Base-by-base conservation (phyloP, 306 rosid genomes). In the Canavalia gladiata region DNA sequence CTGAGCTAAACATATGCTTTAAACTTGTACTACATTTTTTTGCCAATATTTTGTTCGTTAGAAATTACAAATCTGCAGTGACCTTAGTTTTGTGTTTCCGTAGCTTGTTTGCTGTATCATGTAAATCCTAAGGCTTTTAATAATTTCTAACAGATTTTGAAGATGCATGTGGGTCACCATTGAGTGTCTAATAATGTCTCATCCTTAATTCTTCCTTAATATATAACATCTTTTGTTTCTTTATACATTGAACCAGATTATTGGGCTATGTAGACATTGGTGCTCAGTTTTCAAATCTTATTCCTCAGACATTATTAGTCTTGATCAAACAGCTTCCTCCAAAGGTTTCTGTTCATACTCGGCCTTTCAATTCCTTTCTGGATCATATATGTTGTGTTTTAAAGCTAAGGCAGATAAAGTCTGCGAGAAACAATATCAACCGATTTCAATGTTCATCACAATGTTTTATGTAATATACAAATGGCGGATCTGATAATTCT, bases 281-380 rank as follows among this genome's bases (percentile, higher is more conserved):
- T 62, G 94, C 93, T 28, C 91, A 90, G 54, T 90, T 93, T 85
- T 93, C 97, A 39, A 91, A 91, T 81, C 55, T 86, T 75, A 86
- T 91, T 60, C 86, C 92, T 70, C 92, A 91, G 82, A 91, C 98
- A 25, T 86, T 93, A 74, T 7, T 90, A 84, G 87, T 91, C 68
- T 84, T 91, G 58, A 90, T 93, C 66, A 90, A 91, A 88, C 91
- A 91, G 42, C 85, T 89, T 80, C 93, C 98, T 80, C 90, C 94
- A 37, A 86, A 91, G 94, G 97, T 91, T 86, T 85, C 33, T 37
- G n/a, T 39, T 39, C 6, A 7, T 65, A 13, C 33, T 39, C 6
- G 50, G 18, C 50, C 50, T 65, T 65, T 37, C 69, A 63, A 2
- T 62, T 62, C 10, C 46, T 30, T 58, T 58, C n/a, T 58, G 6